Conservation (phyloP, 2,329 filamentous ascomycete species). For the Aureobasidium lini region DNA sequence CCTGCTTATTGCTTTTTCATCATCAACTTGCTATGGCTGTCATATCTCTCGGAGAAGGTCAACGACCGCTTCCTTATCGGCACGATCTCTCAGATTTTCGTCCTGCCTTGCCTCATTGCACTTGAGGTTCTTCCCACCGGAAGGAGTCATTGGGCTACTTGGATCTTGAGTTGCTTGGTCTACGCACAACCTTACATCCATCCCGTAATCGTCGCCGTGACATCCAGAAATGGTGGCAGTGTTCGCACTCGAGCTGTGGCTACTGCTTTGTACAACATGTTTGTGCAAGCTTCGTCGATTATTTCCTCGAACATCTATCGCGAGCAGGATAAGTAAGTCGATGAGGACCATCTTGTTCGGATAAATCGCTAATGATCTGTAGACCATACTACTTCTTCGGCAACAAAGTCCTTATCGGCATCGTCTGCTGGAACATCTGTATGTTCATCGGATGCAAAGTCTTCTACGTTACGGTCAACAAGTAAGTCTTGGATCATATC, state of each 20-base stretch:
- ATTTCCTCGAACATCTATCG: conserved; percentile 23
- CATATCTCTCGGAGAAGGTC: conserved; percentile 42
- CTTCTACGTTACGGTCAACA: conserved; percentile 48
- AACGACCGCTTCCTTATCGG: conserved; percentile 46
- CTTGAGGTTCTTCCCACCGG: conserved; percentile 28
- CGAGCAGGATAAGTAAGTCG: conserved; percentile 16
- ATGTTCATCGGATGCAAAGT: conserved; percentile 45
- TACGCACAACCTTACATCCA: conserved; percentile 40
- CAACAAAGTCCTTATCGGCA: conserved; percentile 46
- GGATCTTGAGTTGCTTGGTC: conserved; percentile 32
- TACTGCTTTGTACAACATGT: conserved; percentile 55
- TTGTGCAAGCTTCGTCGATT: conserved; percentile 34
- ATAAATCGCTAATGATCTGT: neutral
- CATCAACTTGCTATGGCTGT: conserved; percentile 42
- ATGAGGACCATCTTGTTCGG: too few relatives aligned
- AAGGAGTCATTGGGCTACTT: conserved; percentile 32
- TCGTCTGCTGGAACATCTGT: conserved; percentile 43
- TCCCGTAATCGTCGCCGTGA: conserved; percentile 54
- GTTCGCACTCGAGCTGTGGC: conserved; percentile 57
- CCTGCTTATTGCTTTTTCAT: conserved; percentile 43
- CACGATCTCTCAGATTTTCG: conserved; percentile 35
- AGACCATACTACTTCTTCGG: conserved; percentile 48
- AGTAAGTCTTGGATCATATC: conserved; percentile 16
- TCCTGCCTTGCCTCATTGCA: conserved; percentile 34
- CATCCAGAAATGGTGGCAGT: conserved; percentile 54